These are phyloP conservation scores for Aspergillus cejpii DNA, from an alignment of 2,329 filamentous ascomycete species.

Conservation along the genomic window DNA sequence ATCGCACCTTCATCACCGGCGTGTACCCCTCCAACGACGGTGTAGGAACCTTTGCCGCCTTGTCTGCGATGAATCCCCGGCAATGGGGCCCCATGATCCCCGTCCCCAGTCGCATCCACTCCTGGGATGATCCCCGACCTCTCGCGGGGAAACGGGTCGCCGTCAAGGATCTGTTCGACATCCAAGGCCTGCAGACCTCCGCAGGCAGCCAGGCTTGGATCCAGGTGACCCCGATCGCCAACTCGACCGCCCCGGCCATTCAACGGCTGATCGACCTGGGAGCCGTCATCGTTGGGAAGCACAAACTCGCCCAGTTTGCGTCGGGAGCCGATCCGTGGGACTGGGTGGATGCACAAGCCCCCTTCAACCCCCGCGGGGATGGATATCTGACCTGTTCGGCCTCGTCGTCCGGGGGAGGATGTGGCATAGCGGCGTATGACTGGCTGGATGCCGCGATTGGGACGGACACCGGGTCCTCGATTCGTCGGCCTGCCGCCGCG, in stretches of 20 bases:
- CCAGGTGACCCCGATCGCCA: slow-evolving; percentile 18
- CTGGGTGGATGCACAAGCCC: slow-evolving; percentile 22
- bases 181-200: slow-evolving; percentile 32
- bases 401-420: slow-evolving; percentile 30
- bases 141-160: slow-evolving; percentile 31
- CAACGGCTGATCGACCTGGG: slow-evolving; percentile 32
- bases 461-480: slow-evolving; percentile 42
- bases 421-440: slow-evolving; percentile 33
- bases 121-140: slow-evolving; percentile 28
- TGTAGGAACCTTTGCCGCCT: neutral
- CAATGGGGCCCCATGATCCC: slow-evolving; percentile 6
- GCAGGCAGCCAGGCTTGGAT: slow-evolving; percentile 30
- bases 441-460: slow-evolving; percentile 40
- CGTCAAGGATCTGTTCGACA: slow-evolving; percentile 35
- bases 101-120: slow-evolving; percentile 10
- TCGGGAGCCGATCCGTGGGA: slow-evolving; percentile 22
- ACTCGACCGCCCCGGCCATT: slow-evolving; percentile 27
- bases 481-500: slow-evolving; percentile 42
- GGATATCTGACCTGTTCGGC: slow-evolving; percentile 30
- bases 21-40: slow-evolving; percentile 8
- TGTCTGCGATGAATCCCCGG: slow-evolving; percentile 1
- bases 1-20: slow-evolving; percentile 10
- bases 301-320: slow-evolving; percentile 33
- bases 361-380: slow-evolving; percentile 36
- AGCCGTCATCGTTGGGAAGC: slow-evolving; percentile 32